Conservation (phyloP, 192 early-diverging fungal species). For the Glomus cerebriforme region DNA sequence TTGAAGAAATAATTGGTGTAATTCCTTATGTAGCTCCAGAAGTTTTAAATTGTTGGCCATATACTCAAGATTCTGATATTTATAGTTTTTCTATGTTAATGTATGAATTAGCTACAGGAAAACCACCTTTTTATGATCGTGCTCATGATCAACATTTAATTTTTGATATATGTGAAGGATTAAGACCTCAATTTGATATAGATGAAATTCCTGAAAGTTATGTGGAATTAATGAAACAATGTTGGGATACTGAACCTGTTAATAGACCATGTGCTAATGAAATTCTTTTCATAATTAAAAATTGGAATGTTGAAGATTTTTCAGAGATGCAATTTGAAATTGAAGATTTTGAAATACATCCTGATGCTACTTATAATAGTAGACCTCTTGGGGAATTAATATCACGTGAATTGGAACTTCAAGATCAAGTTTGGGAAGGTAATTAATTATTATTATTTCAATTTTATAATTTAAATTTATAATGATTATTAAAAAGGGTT, state of each 20-base stretch:
- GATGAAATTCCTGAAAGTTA: neutral
- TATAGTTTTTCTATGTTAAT: slow-evolving; percentile 8
- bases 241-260: neutral
- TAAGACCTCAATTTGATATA: neutral
- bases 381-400: neutral
- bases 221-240: neutral
- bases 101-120: neutral
- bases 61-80: slow-evolving; percentile 4
- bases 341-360: neutral
- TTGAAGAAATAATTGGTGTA: neutral
- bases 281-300: neutral
- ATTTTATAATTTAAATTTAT: too few species aligned
- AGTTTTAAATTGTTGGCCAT: neutral
- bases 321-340: neutral
- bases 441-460: neutral
- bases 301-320: neutral
- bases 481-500: too few species aligned
- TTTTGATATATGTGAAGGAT: neutral
- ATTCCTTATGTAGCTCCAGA: neutral
- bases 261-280: neutral
- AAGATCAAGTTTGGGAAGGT: neutral
- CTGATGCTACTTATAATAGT: neutral
- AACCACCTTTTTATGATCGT: neutral
- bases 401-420: neutral
- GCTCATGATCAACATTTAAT: neutral